Percentiles rank a stretch among this genome's conserved stretches.
These are phyloP conservation scores for Antrodiella citrinella DNA, from an alignment of 768 basidiomycete species.

Conservation along the genomic window DNA sequence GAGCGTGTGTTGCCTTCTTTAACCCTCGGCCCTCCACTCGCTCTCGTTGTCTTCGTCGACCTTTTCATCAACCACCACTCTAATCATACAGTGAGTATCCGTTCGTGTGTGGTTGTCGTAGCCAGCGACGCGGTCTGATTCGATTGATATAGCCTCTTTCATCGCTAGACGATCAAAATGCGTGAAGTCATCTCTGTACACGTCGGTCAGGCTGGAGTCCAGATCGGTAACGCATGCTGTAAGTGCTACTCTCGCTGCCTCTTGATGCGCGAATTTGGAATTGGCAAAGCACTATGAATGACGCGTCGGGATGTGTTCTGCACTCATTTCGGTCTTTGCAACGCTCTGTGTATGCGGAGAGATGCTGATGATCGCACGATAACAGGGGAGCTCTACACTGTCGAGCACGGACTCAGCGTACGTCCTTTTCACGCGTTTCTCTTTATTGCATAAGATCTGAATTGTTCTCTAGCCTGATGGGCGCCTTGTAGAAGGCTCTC, in stretches of 20 bases:
- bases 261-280: neutral
- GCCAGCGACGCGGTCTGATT: neutral
- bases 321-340: neutral
- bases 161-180: slow-evolving; percentile 40
- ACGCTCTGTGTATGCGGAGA: neutral
- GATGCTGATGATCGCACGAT: slow-evolving; percentile 7
- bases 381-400: slow-evolving; percentile 95
- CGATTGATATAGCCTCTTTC: slow-evolving; percentile 7
- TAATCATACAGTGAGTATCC: slow-evolving; percentile 16
- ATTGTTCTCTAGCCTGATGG: slow-evolving; percentile 75
- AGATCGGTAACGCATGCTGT: slow-evolving; percentile 99
- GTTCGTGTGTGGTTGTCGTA: slow-evolving; percentile 4
- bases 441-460: slow-evolving; percentile 4
- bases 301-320: slow-evolving; percentile 11
- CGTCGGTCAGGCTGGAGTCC: slow-evolving; percentile 97
- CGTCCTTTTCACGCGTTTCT: slow-evolving; percentile 26
- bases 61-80: slow-evolving; percentile 19
- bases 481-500: slow-evolving; percentile 73
- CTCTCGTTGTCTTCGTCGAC: slow-evolving; percentile 23
- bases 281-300: slow-evolving; percentile 1
- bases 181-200: slow-evolving; percentile 98
- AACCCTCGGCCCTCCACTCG: slow-evolving; percentile 30
- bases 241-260: slow-evolving; percentile 33
- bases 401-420: slow-evolving; percentile 96
- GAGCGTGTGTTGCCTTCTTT: slow-evolving; percentile 29